Conservation (phyloP, 2,329 filamentous ascomycete genomes). For the Aureobasidium sp. region DNA sequence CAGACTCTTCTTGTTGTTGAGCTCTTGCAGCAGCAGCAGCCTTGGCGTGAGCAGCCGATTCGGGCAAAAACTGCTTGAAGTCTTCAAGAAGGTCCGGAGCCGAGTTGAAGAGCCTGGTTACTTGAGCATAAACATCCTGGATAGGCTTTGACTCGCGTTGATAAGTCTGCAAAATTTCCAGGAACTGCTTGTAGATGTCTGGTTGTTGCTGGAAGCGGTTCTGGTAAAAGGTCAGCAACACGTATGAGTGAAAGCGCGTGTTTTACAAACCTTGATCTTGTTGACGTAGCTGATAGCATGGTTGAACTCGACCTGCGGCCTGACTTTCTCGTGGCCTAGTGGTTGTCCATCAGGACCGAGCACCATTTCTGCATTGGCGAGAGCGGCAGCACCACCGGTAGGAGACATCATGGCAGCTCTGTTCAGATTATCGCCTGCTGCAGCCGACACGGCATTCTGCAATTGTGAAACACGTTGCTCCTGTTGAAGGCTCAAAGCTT, state of each 20-base stretch:
- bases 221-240: conserved; percentile 39
- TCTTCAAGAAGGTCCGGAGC: conserved; percentile 94
- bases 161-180: conserved; percentile 96
- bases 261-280: conserved; percentile 80
- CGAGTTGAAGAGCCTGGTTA: conserved; percentile 86
- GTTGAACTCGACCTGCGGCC: conserved; percentile 95
- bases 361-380: conserved; percentile 53
- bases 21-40: conserved; percentile 51
- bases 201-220: conserved; percentile 95
- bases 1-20: conserved; percentile 59
- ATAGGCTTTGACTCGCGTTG: conserved; percentile 97
- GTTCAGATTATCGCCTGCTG: conserved; percentile 42
- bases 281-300: conserved; percentile 99
- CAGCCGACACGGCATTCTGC: conserved; percentile 56
- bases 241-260: background rate
- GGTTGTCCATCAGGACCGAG: conserved; percentile 48
- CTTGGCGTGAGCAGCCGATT: conserved; percentile 67
- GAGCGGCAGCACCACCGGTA: conserved; percentile 32
- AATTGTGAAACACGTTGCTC: conserved; percentile 61
- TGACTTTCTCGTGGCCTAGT: conserved; percentile 62
- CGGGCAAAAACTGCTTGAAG: conserved; percentile 96
- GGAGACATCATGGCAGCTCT: conserved; percentile 45
- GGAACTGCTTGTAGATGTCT: conserved; percentile 98
- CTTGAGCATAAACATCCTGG: conserved; percentile 95
- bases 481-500: conserved; percentile 41